Evolutionary conservation across 768 basidiomycete genomes (phyloP).

Genomic region (Suillus subluteus): DNA sequence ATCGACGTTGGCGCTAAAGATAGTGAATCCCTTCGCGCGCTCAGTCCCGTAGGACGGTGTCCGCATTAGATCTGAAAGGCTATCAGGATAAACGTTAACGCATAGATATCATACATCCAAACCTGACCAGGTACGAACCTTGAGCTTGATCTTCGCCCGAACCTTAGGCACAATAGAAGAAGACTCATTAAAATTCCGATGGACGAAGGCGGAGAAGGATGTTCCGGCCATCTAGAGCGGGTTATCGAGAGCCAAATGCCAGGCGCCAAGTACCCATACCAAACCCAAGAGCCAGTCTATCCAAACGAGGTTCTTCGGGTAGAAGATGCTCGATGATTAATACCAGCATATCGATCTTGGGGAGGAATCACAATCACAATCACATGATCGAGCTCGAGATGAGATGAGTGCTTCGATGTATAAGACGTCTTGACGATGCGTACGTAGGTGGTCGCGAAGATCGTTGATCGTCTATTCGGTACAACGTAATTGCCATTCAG

Average conservation of each 20-base stretch:
- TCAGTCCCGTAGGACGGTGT: not conserved
- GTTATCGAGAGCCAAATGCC: not conserved
- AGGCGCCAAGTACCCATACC: not conserved
- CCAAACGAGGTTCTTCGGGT: not conserved
- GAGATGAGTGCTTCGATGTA: not conserved
- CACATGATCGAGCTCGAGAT: constrained; percentile 1
- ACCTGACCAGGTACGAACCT: not conserved
- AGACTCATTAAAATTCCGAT: not conserved
- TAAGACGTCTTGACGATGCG: constrained; percentile 3
- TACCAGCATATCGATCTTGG: not conserved
- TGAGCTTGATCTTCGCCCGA: not conserved
- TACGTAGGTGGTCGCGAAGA: not conserved
- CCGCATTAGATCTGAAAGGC: not conserved
- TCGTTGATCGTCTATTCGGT: not conserved
- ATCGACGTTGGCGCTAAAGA: not conserved
- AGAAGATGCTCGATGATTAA: not conserved
- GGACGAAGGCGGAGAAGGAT: not conserved
- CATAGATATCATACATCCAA: not conserved
- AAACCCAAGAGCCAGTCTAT: not conserved
- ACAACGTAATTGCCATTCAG: not conserved
- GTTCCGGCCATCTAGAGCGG: not conserved
- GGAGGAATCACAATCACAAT: not conserved
- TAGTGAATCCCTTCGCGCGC: not conserved
- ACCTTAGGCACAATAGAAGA: not conserved
- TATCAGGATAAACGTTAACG: not conserved